phyloP scores from a whole-genome alignment of 108 stramenopile species.

The Fragilaria crotonensis region DNA sequence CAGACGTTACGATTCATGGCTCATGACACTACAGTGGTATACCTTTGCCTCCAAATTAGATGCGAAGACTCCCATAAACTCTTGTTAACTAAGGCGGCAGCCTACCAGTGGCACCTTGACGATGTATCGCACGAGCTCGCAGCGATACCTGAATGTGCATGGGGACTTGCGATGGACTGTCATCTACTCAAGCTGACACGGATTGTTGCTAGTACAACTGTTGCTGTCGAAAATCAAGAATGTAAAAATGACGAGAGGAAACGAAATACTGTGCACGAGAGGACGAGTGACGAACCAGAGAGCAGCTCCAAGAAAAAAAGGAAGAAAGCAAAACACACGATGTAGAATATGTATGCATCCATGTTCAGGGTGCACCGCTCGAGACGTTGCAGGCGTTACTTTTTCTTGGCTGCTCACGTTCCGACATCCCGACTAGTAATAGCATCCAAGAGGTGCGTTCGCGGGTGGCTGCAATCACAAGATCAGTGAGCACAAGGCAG shows the following conservation, averaged over 20 bases:
- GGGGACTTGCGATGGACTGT: slow-evolving; percentile 49
- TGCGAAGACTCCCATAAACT: slow-evolving; percentile 51
- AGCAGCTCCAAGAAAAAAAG: background rate
- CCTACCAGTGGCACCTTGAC: slow-evolving; percentile 32
- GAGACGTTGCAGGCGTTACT: too few relatives aligned
- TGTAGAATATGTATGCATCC: too few relatives aligned
- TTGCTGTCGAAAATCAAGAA: background rate
- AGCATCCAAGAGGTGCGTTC: too few relatives aligned
- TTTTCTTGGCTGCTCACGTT: too few relatives aligned
- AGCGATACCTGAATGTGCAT: slow-evolving; percentile 16
- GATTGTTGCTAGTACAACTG: background rate
- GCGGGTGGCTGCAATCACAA: too few relatives aligned
- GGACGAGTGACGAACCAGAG: background rate
- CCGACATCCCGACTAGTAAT: too few relatives aligned
- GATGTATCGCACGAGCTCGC: slow-evolving; percentile 35
- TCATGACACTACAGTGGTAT: slow-evolving; percentile 27
- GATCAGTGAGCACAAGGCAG: too few relatives aligned
- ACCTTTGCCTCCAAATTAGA: slow-evolving; percentile 63
- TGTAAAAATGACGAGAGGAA: background rate
- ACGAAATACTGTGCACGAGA: too few relatives aligned
- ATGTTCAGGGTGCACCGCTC: too few relatives aligned
- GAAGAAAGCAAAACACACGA: background rate
- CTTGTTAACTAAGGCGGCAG: slow-evolving; percentile 30
- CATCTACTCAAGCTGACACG: slow-evolving; percentile 30
- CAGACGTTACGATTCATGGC: slow-evolving; percentile 42